Conservation (phyloP, 2,329 filamentous ascomycete genomes). For the Colletotrichum viniferum region DNA sequence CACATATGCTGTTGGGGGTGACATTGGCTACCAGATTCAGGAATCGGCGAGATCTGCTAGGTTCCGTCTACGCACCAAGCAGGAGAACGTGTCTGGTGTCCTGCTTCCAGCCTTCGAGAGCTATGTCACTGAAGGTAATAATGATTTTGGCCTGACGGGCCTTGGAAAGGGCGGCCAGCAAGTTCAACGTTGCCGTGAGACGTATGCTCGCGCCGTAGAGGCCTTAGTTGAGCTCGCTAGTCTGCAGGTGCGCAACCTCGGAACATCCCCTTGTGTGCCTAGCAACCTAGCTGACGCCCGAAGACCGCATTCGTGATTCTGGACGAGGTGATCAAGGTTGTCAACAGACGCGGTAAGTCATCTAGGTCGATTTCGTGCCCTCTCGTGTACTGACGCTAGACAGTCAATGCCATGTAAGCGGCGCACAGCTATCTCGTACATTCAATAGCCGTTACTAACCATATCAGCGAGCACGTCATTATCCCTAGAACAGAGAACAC, state of each 20-base stretch:
- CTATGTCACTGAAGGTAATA: slow-evolving; percentile 85
- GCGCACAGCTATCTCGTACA: no score
- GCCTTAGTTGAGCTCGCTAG: slow-evolving; percentile 94
- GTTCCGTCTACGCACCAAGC: slow-evolving; percentile 91
- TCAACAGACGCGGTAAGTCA: slow-evolving; percentile 83
- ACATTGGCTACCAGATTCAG: slow-evolving; percentile 96
- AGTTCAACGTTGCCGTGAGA: slow-evolving; percentile 92
- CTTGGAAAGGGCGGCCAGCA: slow-evolving; percentile 97
- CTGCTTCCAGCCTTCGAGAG: slow-evolving; percentile 93
- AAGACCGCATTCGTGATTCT: slow-evolving; percentile 95
- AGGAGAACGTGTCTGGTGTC: slow-evolving; percentile 98
- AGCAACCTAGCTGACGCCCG: neutral
- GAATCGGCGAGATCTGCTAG: slow-evolving; percentile 92
- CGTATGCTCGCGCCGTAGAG: slow-evolving; percentile 94
- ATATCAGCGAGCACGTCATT: slow-evolving; percentile 81
- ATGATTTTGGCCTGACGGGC: slow-evolving; percentile 95
- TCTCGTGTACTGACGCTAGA: neutral
- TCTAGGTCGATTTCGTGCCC: neutral
- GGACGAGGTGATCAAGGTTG: slow-evolving; percentile 98
- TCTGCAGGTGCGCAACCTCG: slow-evolving; percentile 64
- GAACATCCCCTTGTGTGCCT: neutral
- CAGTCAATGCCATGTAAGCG: slow-evolving; percentile 88
- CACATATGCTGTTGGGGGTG: slow-evolving; percentile 93
- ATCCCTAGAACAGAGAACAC: slow-evolving; percentile 98
- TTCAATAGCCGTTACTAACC: slow-evolving; percentile 25